A percentile compares a stretch with the other conserved stretches of the same genome.
Evolutionary conservation across 129 eudicot genomes (phyloP).

Genomic region (Centaurea solstitialis): DNA sequence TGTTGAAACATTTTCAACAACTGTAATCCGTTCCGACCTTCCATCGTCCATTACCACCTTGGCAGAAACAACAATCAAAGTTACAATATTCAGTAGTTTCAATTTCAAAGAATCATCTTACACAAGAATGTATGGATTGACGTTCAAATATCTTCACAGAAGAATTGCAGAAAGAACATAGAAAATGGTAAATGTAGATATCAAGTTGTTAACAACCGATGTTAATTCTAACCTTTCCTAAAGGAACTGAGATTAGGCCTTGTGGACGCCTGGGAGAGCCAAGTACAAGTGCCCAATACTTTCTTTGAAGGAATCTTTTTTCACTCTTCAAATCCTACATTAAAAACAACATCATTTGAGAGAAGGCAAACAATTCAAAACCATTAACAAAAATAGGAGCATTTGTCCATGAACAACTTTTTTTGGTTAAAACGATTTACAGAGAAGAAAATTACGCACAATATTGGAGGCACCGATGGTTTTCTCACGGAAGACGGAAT

Average conservation of each 20-base stretch:
- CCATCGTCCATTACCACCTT: conserved; percentile 94
- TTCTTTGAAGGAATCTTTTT: conserved; percentile 61
- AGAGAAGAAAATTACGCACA: conserved; percentile 41
- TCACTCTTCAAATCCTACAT: conserved; percentile 52
- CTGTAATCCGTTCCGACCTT: conserved; percentile 80
- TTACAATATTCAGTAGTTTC: neutral
- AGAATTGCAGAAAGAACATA: neutral
- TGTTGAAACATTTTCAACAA: conserved; percentile 47
- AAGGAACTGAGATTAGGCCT: conserved; percentile 72
- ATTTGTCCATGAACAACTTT: neutral
- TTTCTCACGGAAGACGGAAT: conserved; percentile 92
- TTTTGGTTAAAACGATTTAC: neutral
- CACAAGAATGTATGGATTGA: neutral
- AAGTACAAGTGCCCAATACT: conserved; percentile 95
- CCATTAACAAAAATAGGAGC: neutral
- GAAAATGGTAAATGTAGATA: neutral
- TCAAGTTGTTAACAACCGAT: neutral
- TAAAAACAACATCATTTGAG: neutral
- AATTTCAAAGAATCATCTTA: neutral
- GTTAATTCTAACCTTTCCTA: conserved; percentile 65
- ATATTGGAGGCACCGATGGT: conserved; percentile 60
- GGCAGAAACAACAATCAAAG: neutral
- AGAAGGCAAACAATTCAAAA: neutral
- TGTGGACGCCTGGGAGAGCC: conserved; percentile 82
- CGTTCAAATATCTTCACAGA: neutral